phyloP scores from a whole-genome alignment of 306 rosid species.

The Trifolium subterraneum region DNA sequence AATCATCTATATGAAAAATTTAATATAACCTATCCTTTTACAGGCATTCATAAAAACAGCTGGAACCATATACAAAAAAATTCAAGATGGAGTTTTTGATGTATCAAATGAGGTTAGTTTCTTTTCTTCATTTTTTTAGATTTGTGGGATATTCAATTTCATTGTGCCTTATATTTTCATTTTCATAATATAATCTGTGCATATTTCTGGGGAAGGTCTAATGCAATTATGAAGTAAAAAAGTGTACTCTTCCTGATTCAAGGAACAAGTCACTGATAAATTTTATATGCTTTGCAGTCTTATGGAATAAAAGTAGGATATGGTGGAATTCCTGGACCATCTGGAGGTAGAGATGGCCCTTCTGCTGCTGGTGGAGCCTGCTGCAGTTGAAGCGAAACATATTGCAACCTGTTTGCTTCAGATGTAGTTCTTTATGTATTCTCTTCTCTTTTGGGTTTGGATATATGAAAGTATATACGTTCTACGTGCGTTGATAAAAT shows the following conservation, averaged over 20 bases:
- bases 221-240: conserved; percentile 17
- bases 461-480: conserved; percentile 40
- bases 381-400: conserved; percentile 70
- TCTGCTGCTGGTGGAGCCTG: conserved; percentile 83
- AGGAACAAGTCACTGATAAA: conserved; percentile 36
- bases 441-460: conserved; percentile 49
- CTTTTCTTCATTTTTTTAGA: conserved; percentile 5
- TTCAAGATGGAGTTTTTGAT: conserved; percentile 96
- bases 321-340: conserved; percentile 97
- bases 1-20: conserved; percentile 22
- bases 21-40: conserved; percentile 8
- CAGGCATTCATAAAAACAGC: conserved; percentile 98
- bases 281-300: conserved; percentile 67
- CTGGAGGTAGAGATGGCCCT: conserved; percentile 94
- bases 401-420: conserved; percentile 41
- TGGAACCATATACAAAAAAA: conserved; percentile 89
- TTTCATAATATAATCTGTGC: conserved; percentile 22
- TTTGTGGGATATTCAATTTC: background rate
- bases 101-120: conserved; percentile 92
- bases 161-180: background rate
- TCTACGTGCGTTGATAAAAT: conserved; percentile 39
- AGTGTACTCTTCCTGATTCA: background rate
- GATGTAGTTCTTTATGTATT: conserved; percentile 30
- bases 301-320: conserved; percentile 98
- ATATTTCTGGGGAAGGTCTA: conserved; percentile 2